Conservation (phyloP, 495 filamentous ascomycete genomes). For the Aspergillus ostianus region DNA sequence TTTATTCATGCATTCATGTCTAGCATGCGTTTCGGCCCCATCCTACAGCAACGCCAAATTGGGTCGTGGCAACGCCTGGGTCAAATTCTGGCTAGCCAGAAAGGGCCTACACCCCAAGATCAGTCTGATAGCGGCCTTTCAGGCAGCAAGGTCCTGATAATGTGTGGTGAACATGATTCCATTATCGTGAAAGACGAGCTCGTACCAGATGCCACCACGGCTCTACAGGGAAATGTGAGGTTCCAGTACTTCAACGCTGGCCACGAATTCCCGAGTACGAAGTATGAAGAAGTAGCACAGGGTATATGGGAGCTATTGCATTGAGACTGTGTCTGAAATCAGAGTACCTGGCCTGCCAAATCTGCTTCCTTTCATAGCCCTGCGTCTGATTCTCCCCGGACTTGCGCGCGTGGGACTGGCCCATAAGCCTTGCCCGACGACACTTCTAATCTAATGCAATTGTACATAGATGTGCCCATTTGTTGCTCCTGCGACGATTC, state of each 20-base stretch:
- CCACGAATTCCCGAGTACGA: constrained; percentile 58
- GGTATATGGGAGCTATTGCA: constrained; percentile 41
- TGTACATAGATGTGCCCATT: constrained; percentile 27
- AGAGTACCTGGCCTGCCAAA: constrained; percentile 7
- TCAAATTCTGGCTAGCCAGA: constrained; percentile 43
- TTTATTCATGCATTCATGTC: constrained; percentile 59
- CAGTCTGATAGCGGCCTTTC: constrained; percentile 31
- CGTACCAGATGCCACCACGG: constrained; percentile 49
- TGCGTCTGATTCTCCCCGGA: constrained; percentile 7
- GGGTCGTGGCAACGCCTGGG: constrained; percentile 59
- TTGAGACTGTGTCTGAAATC: constrained; percentile 17
- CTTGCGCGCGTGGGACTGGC: neutral
- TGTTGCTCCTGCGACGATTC: neutral
- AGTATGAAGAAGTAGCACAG: constrained; percentile 48
- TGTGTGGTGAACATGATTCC: constrained; percentile 53
- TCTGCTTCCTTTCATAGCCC: constrained; percentile 2
- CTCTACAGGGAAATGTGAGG: constrained; percentile 47
- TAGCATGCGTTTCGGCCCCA: constrained; percentile 56
- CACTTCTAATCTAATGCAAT: constrained; percentile 18
- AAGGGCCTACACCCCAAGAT: constrained; percentile 21
- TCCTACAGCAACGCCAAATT: constrained; percentile 44
- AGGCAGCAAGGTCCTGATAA: constrained; percentile 50
- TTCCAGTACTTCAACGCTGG: constrained; percentile 52
- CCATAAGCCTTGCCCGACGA: neutral
- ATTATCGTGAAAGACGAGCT: constrained; percentile 58